Evolutionary conservation across 2,329 filamentous ascomycete genomes (phyloP).

Genomic region (Chaetomiaceae sp.): DNA sequence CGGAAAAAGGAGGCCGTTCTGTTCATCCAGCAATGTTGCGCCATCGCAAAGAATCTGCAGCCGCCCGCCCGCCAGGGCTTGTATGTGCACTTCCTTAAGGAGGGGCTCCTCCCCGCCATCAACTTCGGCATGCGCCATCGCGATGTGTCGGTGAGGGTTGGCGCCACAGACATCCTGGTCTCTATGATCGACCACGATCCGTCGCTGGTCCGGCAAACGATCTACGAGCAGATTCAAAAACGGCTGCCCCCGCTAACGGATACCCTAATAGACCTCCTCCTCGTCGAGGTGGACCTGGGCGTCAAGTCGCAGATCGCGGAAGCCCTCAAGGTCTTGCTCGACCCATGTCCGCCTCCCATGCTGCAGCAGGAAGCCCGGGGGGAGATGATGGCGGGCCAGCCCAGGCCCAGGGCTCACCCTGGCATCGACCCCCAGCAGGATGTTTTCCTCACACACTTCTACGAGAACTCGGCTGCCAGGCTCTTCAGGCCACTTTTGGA

Average conservation of each 20-base stretch:
- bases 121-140: slow-evolving; percentile 83
- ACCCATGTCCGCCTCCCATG: slow-evolving; percentile 51
- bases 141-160: slow-evolving; percentile 81
- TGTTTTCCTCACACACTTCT: slow-evolving; percentile 81
- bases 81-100: slow-evolving; percentile 83
- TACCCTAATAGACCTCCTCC: slow-evolving; percentile 83
- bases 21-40: slow-evolving; percentile 94
- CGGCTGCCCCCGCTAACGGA: slow-evolving; percentile 84
- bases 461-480: slow-evolving; percentile 77
- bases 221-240: slow-evolving; percentile 87
- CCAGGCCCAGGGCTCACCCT: slow-evolving; percentile 54
- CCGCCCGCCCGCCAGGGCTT: slow-evolving; percentile 73
- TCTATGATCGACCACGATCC: slow-evolving; percentile 95
- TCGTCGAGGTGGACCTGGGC: slow-evolving; percentile 87
- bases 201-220: slow-evolving; percentile 86
- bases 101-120: slow-evolving; percentile 85
- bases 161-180: slow-evolving; percentile 88
- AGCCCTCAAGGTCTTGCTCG: slow-evolving; percentile 87
- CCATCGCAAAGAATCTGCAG: slow-evolving; percentile 91
- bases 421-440: slow-evolving; percentile 70
- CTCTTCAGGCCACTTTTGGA: slow-evolving; percentile 84
- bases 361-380: slow-evolving; percentile 36
- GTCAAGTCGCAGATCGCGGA: slow-evolving; percentile 95
- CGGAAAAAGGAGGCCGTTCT: slow-evolving; percentile 91
- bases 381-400: slow-evolving; percentile 56